Percentiles rank a stretch among this genome's conserved stretches.
These are phyloP conservation scores for Striga hermonthica DNA, from an alignment of 305 asterid species.

Conservation along the genomic window DNA sequence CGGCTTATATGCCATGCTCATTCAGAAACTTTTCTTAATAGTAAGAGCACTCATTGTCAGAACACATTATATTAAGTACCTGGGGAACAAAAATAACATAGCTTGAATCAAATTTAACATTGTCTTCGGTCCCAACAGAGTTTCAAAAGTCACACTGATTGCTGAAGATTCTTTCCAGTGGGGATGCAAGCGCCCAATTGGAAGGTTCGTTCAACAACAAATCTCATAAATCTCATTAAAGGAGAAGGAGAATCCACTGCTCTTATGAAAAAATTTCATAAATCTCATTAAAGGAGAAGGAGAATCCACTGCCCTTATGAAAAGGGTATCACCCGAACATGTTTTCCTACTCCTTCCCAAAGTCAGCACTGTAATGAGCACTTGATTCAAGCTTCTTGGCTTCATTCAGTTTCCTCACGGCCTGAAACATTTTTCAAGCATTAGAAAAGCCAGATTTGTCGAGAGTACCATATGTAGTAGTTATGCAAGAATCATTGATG, in stretches of 20 bases:
- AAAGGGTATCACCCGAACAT: not conserved
- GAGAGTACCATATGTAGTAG: no score
- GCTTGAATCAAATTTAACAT: no score
- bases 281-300: not conserved
- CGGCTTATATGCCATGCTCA: no score
- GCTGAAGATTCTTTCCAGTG: not conserved
- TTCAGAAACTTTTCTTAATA: no score
- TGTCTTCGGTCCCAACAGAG: no score
- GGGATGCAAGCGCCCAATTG: not conserved
- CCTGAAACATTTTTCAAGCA: conserved; percentile 42
- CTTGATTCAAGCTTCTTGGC: conserved; percentile 95
- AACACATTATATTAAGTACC: no score
- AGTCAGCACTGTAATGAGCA: conserved; percentile 82
- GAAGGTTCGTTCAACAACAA: not conserved
- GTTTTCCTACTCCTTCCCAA: conserved; percentile 62
- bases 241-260: not conserved
- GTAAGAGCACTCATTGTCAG: no score
- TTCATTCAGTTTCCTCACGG: conserved; percentile 83
- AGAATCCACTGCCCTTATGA: no score
- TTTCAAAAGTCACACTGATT: no score
- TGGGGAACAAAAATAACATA: no score
- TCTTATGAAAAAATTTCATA: no score
- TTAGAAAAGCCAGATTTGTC: not conserved
- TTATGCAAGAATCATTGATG: not conserved
- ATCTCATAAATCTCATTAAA: not conserved